Evolutionary conservation across 2,329 filamentous ascomycete genomes (phyloP), one percentile per base, ranked within the genome.

Genomic region (Ascocoryne sarcoides): DNA sequence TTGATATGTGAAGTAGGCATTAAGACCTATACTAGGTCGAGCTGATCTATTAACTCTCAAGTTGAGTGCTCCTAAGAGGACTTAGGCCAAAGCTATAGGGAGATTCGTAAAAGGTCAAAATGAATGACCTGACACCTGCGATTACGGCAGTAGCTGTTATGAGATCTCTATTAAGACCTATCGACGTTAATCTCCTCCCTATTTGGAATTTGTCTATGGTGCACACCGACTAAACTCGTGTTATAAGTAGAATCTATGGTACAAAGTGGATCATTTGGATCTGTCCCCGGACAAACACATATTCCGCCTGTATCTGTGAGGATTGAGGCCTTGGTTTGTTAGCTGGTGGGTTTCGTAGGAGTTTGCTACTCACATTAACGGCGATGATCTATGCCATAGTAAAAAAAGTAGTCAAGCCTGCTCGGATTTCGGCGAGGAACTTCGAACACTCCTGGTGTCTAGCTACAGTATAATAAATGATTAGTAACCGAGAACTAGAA

Each of bases 101-200:
- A 92, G 72, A 51, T 93, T 93, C 19, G 86, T 87, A 39, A 89
- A 69, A 15, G 89, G 70, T 3, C 87, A 87, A 65, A 93, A 90
- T 44, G 73, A 93, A 80, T 17, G 80, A 83, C 1, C 82, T 74
- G 43, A 92, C 67, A 5, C 84, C 85, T 4, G 84, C 70, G 37
- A 92, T 75, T 8, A 84, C 84, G n/a, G 85, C 82, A 1, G 87
- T 93, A 3, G 84, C 83, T 1, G 86, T 93, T 42, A 92, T 79
- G 14, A 92, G 66, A 59, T 93, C 86, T 21, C 82, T 75, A 49
- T 84, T 81, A 46, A 93, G 62, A 32, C 69, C 78, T 70, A 30
- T 8, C 39, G 1, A 26, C 4, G 28, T 32, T 16, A 50, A 36
- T 36, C 5, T 7, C n/a, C n/a, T n/a, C n/a, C n/a, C n/a, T n/a